Evolutionary conservation across 192 early-diverging fungal genomes (phyloP), one percentile per base, ranked within the genome.

Genomic region (Linnemannia schmuckeri): DNA sequence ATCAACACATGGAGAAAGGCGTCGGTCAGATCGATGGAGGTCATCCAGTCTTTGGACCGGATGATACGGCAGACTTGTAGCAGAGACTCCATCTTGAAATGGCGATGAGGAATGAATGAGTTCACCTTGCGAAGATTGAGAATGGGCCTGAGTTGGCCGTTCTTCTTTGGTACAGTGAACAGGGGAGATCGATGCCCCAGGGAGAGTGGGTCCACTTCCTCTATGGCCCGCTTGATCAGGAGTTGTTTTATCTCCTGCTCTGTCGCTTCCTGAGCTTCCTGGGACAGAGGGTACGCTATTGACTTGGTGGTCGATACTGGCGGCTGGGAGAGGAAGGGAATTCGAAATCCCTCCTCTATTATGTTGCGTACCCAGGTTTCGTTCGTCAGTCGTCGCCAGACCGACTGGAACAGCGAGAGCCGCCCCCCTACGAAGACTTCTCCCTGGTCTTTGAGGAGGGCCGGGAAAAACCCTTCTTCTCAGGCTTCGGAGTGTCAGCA

Each of bases 21-120:
- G 38, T 89, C 84, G 13, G 35, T n/a, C 0, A 89, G 80, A 75
- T 89, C 88, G 37, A 89, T 89, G 37, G 38, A 77, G 0, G 84
- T 89, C 54, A 89, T 44, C 69, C 63, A 83, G 54, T 89, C 70
- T 0, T 66, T 57, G 10, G 33, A 9, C 0, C 68, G 37, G 8
- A 89, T 73, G 47, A 87, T 61, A 37, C 57, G 55, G 35, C 76
- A 89, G 0, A 83, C 47, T 3, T 42, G 17, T 4, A 47, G 15
- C 18, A 81, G 33, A 4, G 76, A 52, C 46, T 87, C 79, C 79
- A 81, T 87, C 47, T 81, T 87, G 85, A 81, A 81, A 0, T 42
- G 33, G 12, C 40, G 70, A 6, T 12, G 44, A 20, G 70, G 76
- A 37, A 87, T 72, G 61, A 61, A 74, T 27, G 49, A 63, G 44